Evolutionary conservation across 2,329 filamentous ascomycete genomes (phyloP).

Genomic region (Chaetomium sp.): DNA sequence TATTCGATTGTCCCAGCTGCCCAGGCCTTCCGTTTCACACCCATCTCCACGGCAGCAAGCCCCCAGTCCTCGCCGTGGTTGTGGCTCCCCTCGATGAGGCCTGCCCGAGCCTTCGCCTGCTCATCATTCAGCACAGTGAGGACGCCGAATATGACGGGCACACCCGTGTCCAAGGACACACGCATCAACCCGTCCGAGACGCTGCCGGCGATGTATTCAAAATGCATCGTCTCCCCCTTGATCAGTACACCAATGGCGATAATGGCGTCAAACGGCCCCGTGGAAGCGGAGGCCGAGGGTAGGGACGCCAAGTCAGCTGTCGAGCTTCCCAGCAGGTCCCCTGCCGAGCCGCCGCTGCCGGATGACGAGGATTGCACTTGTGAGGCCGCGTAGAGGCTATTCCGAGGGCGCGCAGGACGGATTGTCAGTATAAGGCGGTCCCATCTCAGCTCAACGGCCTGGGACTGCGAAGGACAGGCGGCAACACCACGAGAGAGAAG

Average conservation of each 20-base stretch:
- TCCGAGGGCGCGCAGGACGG: conserved; percentile 27
- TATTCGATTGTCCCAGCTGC: conserved; percentile 65
- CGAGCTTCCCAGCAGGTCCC: conserved; percentile 72
- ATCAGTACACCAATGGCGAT: conserved; percentile 95
- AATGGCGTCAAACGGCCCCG: conserved; percentile 82
- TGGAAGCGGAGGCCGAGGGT: conserved; percentile 44
- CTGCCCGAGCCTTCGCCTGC: conserved; percentile 83
- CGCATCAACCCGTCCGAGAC: conserved; percentile 93
- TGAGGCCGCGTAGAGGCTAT: conserved; percentile 79
- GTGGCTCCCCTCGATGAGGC: conserved; percentile 68
- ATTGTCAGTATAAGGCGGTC: conserved; percentile 8
- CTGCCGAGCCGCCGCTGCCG: conserved; percentile 65
- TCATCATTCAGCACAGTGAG: conserved; percentile 87
- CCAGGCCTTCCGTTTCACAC: conserved; percentile 84
- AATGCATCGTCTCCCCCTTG: conserved; percentile 99
- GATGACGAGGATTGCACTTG: conserved; percentile 76
- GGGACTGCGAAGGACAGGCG: not conserved
- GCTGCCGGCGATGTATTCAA: conserved; percentile 95
- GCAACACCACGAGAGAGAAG: not conserved
- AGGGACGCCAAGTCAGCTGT: conserved; percentile 67
- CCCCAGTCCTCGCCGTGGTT: conserved; percentile 99
- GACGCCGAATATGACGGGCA: conserved; percentile 90
- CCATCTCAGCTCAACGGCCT: not conserved
- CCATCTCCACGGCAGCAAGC: conserved; percentile 89
- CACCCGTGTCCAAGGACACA: conserved; percentile 83